Evolutionary conservation across 2,329 filamentous ascomycete species (phyloP).

Genomic region (Byssothecium circinans): DNA sequence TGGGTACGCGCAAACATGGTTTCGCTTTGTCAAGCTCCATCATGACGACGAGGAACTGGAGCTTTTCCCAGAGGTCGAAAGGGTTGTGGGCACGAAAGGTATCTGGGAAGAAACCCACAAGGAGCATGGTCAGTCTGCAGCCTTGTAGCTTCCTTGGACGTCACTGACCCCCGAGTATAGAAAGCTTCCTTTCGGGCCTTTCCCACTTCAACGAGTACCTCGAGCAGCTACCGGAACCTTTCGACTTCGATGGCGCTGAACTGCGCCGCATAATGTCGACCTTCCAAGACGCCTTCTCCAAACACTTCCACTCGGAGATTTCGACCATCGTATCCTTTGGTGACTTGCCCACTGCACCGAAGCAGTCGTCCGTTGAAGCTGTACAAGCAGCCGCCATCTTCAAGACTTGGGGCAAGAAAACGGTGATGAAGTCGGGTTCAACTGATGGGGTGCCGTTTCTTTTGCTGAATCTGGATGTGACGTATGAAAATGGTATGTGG

Average conservation of each 20-base stretch:
- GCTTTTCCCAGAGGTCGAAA: slow-evolving; percentile 40
- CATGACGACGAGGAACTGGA: slow-evolving; percentile 43
- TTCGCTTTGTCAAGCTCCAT: slow-evolving; percentile 38
- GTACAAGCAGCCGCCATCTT: slow-evolving; percentile 55
- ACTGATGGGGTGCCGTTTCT: slow-evolving; percentile 67
- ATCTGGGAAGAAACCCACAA: slow-evolving; percentile 37
- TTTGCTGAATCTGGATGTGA: slow-evolving; percentile 63
- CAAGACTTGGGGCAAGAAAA: slow-evolving; percentile 64
- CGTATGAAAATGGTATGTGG: slow-evolving; percentile 62
- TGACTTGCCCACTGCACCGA: slow-evolving; percentile 55
- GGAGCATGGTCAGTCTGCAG: slow-evolving; percentile 32
- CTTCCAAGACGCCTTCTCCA: slow-evolving; percentile 30
- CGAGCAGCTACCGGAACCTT: slow-evolving; percentile 16
- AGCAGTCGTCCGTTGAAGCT: slow-evolving; percentile 46
- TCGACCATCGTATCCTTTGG: slow-evolving; percentile 39
- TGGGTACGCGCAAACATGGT: slow-evolving; percentile 40
- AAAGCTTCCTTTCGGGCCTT: slow-evolving; percentile 33
- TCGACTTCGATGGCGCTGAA: slow-evolving; percentile 25
- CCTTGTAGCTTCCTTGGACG: background rate
- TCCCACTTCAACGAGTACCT: slow-evolving; percentile 29
- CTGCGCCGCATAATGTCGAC: slow-evolving; percentile 30
- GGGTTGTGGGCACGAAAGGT: slow-evolving; percentile 26
- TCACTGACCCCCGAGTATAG: slow-evolving; percentile 13
- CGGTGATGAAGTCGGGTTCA: slow-evolving; percentile 62
- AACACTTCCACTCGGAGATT: slow-evolving; percentile 42